Conservation (phyloP, 1,284 basidiomycete species). For the Sporisorium iseilematis-ciliati region DNA sequence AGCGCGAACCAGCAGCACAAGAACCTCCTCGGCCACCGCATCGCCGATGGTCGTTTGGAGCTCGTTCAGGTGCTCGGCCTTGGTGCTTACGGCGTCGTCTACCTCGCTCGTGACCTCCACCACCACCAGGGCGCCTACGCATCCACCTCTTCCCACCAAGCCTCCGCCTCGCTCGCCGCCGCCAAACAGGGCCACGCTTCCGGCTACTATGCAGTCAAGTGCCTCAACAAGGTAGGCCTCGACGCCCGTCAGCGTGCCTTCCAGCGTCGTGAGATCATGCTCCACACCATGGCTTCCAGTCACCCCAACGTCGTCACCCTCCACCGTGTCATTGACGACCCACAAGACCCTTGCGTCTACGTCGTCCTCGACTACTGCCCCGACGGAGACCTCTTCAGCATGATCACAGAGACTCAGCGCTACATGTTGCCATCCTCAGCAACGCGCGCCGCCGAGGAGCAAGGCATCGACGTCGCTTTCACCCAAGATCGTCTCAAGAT, state of each 20-base stretch:
- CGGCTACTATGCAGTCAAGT: slow-evolving; percentile 85
- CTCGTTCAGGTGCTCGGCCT: slow-evolving; percentile 90
- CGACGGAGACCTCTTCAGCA: slow-evolving; percentile 91
- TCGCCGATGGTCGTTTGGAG: slow-evolving; percentile 75
- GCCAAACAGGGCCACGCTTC: slow-evolving; percentile 54
- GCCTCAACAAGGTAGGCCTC: slow-evolving; percentile 75
- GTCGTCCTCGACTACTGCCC: slow-evolving; percentile 79
- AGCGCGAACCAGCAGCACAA: slow-evolving; percentile 55
- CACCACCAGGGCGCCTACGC: slow-evolving; percentile 55
- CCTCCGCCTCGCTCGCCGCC: slow-evolving; percentile 47
- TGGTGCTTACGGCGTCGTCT: slow-evolving; percentile 96
- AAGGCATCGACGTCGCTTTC: slow-evolving; percentile 51
- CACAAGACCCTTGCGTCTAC: slow-evolving; percentile 74
- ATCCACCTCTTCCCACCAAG: slow-evolving; percentile 45
- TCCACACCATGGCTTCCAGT: slow-evolving; percentile 76
- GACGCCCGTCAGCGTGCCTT: slow-evolving; percentile 82
- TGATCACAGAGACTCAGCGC: slow-evolving; percentile 75
- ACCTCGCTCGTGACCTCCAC: slow-evolving; percentile 73
- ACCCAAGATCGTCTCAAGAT: slow-evolving; percentile 51
- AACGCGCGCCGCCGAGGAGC: slow-evolving; percentile 36
- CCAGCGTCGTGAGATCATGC: slow-evolving; percentile 80
- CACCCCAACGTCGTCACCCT: slow-evolving; percentile 89
- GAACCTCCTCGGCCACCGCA: slow-evolving; percentile 70
- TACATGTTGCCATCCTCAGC: slow-evolving; percentile 75
- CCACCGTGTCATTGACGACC: slow-evolving; percentile 83